A percentile compares a stretch with the other conserved stretches of the same genome.
phyloP scores from a whole-genome alignment of 768 basidiomycete species.

The Chiua virens region DNA sequence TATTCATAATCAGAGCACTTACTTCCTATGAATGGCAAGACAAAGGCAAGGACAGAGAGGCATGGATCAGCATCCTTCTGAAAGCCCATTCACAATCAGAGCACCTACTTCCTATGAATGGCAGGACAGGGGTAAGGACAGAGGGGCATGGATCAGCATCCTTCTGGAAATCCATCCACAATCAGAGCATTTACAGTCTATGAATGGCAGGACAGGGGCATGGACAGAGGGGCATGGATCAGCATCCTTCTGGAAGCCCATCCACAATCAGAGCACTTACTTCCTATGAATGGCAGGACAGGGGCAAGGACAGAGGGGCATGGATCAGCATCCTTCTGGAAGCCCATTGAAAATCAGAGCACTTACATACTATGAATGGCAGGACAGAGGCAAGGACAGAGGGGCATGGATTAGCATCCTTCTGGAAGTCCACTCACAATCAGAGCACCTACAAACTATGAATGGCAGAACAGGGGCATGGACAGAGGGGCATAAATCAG shows the following conservation, averaged over 20 bases:
- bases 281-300: background rate
- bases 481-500: no score
- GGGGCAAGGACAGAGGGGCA: no score
- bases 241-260: background rate
- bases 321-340: background rate
- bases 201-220: background rate
- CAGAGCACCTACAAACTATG: no score
- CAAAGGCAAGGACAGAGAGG: background rate
- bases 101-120: no score
- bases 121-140: no score
- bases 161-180: no score
- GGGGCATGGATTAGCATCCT: background rate
- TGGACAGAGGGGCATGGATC: no score
- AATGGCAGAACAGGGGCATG: no score
- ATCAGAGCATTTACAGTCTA: background rate
- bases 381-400: no score
- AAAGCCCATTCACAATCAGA: background rate
- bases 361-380: background rate
- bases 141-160: no score
- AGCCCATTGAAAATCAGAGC: background rate
- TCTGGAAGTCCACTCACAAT: no score
- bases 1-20: no score
- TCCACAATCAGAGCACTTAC: background rate
- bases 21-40: background rate
- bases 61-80: background rate